These are phyloP conservation scores for Bryoerythrophyllum caledonicum DNA, from an alignment of 225 moss, liverwort and hornwort genomes.

Conservation along the genomic window DNA sequence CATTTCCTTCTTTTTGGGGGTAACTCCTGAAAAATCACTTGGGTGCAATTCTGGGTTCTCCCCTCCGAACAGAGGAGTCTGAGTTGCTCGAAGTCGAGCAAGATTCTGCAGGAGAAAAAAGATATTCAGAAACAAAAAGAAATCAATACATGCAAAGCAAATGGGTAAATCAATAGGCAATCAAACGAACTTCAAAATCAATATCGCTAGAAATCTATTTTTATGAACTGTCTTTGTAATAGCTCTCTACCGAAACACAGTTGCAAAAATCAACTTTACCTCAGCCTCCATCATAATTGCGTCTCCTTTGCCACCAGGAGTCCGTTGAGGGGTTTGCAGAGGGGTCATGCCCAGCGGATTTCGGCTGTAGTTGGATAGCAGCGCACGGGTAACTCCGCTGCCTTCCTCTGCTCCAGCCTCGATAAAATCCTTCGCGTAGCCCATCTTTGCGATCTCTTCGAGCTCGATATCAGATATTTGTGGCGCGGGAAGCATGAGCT, in stretches of 20 bases:
- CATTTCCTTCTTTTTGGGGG: slow-evolving; percentile 83
- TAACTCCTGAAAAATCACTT: slow-evolving; percentile 90
- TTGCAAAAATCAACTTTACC: slow-evolving; percentile 28
- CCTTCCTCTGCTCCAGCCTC: slow-evolving; percentile 79
- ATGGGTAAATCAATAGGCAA: not conserved
- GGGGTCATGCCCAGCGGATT: slow-evolving; percentile 82
- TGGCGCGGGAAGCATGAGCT: slow-evolving; percentile 84
- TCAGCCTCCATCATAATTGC: slow-evolving; percentile 99
- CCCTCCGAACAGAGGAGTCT: slow-evolving; percentile 91
- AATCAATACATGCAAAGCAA: not conserved
- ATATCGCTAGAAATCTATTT: too few species aligned
- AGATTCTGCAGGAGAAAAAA: slow-evolving; percentile 55
- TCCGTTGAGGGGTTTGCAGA: slow-evolving; percentile 79
- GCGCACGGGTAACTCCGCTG: slow-evolving; percentile 74
- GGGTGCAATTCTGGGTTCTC: slow-evolving; percentile 92
- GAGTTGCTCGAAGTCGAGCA: slow-evolving; percentile 83
- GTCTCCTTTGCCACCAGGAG: slow-evolving; percentile 96
- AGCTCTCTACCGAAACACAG: not conserved
- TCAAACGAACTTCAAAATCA: not conserved
- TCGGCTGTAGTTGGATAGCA: slow-evolving; percentile 77
- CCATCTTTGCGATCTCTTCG: slow-evolving; percentile 97
- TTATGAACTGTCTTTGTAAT: too few species aligned
- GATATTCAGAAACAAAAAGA: not conserved
- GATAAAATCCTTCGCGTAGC: slow-evolving; percentile 77
- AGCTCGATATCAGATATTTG: slow-evolving; percentile 88